Base-by-base conservation (phyloP, 139 green algal genomes). In the Astrephomene gubernaculifera region DNA sequence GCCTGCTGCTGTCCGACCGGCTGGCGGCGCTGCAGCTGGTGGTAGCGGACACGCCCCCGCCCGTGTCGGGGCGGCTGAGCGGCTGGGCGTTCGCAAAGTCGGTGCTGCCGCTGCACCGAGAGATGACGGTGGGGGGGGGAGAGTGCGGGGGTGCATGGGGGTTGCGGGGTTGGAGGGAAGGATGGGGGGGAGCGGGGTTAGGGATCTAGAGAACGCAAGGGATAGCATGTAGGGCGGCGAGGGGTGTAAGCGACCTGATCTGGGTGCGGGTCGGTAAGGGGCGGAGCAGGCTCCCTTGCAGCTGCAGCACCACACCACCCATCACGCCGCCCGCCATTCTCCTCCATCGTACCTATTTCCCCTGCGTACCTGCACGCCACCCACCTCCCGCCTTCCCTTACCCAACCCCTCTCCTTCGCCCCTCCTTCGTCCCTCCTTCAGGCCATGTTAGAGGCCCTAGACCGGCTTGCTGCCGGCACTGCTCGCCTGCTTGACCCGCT, bases 11-110 rank as follows among this genome's bases (percentile, higher is more conserved):
- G 41, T 31, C 76, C 2, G 76, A 83, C 31, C 43, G 76, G 60
- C 41, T 72, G 38, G 60, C n/a, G 3, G 76, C 76, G 9, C 61
- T 83, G 76, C 60, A 73, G 41, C 61, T 83, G 76, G 76, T 83
- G 76, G 76, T 73, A 8, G 76, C 45, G 60, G 76, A 83, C 31
- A 73, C 76, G 12, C 61, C 76, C 4, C 60, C 60, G 61, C 76
- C 64, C 27, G 76, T 61, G 9, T 27, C 45, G 31, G 76, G 76
- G n/a, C 44, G 60, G 29, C 76, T 83, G 76, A 49, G n/a, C 17
- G 76, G 76, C 17, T 61, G 41, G 60, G 76, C 41, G 53, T 83
- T 83, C 27, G 60, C 29, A 19, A 19, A 2, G 8, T 6, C 73
- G 41, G 76, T 83, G 76, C 60, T 73, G 61, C 76, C 61, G 4